Evolutionary conservation across 176 grass and related monocot genomes (phyloP).

Genomic region (Triticum aestivum): IWGSC_CS_RefSeq_v2.1 NC_057813.1:243235001-243235500

Average conservation of each 20-base stretch:
- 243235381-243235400: not conserved
- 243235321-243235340: not conserved
- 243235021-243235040: not conserved
- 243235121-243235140: no score
- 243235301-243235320: no score
- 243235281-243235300: not conserved
- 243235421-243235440: not conserved
- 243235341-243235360: not conserved
- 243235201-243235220: not conserved
- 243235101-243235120: no score
- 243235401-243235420: not conserved
- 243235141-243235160: not conserved
- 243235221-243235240: not conserved
- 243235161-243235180: not conserved
- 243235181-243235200: not conserved
- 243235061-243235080: not conserved
- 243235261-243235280: not conserved
- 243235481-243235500: no score
- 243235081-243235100: no score
- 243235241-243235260: not conserved
- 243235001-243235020: not conserved
- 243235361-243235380: not conserved
- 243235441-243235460: not conserved
- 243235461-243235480: not conserved
- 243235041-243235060: not conserved